phyloP scores from a whole-genome alignment of 345 rosid genomes.

The Sisymbrium irio region DNA sequence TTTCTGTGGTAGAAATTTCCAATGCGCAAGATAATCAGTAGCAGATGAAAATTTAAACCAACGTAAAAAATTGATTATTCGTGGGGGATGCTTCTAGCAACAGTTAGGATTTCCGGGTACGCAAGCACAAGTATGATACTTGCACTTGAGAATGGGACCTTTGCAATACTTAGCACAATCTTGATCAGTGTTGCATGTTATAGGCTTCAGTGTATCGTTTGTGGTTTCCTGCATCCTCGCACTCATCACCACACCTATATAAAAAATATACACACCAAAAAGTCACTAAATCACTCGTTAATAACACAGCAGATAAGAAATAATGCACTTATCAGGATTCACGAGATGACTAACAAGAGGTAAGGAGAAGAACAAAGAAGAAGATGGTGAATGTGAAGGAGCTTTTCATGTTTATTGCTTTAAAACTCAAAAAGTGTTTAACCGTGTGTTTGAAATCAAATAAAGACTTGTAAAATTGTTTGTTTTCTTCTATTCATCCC shows the following conservation, averaged over 20 bases:
- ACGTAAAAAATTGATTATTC: background rate
- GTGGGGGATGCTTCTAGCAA: conserved; percentile 9
- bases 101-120: conserved; percentile 20
- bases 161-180: conserved; percentile 24
- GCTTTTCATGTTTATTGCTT: conserved; percentile 19
- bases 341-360: conserved; percentile 11
- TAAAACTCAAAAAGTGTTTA: background rate
- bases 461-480: background rate
- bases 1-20: background rate
- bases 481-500: background rate
- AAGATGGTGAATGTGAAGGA: conserved; percentile 8
- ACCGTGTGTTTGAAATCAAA: background rate
- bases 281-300: background rate
- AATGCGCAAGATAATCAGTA: background rate
- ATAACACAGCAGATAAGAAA: background rate
- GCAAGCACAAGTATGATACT: conserved; percentile 7
- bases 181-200: conserved; percentile 27
- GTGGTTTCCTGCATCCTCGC: conserved; percentile 16
- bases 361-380: conserved; percentile 15
- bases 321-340: background rate
- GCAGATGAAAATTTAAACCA: background rate
- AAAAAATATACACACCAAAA: background rate
- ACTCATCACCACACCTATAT: conserved; percentile 20
- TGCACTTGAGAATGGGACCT: conserved; percentile 23
- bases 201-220: background rate